These are phyloP conservation scores for Paxillus ammoniavirescens DNA, from an alignment of 768 basidiomycete genomes.

Conservation along the genomic window DNA sequence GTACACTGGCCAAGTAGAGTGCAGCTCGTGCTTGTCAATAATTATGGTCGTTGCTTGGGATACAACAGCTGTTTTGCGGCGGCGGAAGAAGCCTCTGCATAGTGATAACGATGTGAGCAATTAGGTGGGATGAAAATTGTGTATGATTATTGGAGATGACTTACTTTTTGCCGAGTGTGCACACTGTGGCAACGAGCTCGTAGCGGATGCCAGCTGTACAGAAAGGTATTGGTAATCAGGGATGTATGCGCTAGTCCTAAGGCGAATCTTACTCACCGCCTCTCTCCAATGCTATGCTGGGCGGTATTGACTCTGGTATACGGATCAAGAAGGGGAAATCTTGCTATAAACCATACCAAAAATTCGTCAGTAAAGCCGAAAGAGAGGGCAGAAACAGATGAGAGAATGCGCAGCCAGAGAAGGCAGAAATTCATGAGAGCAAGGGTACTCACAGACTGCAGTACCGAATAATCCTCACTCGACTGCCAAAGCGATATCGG, in stretches of 20 bases:
- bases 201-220: slow-evolving; percentile 77
- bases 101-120: background rate
- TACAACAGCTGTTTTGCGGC: slow-evolving; percentile 67
- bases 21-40: slow-evolving; percentile 92
- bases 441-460: slow-evolving; percentile 56
- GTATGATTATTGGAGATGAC: slow-evolving; percentile 14
- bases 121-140: slow-evolving; percentile 1
- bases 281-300: slow-evolving; percentile 77
- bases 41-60: slow-evolving; percentile 70
- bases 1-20: slow-evolving; percentile 92
- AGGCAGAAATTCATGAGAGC: background rate
- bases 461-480: slow-evolving; percentile 65
- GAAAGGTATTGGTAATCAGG: background rate
- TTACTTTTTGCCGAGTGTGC: slow-evolving; percentile 83
- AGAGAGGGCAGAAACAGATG: too few relatives aligned
- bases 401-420: background rate
- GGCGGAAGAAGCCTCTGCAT: slow-evolving; percentile 75
- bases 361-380: background rate
- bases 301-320: slow-evolving; percentile 90
- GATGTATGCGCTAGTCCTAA: background rate
- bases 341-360: slow-evolving; percentile 45
- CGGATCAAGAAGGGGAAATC: slow-evolving; percentile 90
- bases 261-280: slow-evolving; percentile 45
- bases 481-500: slow-evolving; percentile 84
- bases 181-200: slow-evolving; percentile 85